A percentile compares a stretch with the other conserved stretches of the same genome.
Evolutionary conservation across 352 stramenopile genomes (phyloP).

Genomic region (Phytophthora multivora): DNA sequence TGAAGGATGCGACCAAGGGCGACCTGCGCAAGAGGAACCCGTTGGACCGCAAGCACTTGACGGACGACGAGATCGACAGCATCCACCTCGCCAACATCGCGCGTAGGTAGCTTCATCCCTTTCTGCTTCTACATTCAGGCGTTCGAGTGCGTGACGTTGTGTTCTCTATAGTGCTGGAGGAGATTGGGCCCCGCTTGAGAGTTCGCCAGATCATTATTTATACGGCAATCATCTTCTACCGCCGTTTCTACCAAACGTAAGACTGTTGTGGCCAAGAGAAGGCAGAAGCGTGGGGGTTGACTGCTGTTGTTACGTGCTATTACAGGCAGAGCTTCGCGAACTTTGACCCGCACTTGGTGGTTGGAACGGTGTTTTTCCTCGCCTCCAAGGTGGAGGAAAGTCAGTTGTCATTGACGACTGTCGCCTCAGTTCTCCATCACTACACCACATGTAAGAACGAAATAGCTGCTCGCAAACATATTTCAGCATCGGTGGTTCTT

Average conservation of each 20-base stretch:
- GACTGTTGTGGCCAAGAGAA: background rate
- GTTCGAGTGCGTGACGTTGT: slow-evolving; percentile 1
- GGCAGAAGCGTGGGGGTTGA: background rate
- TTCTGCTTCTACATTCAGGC: no score
- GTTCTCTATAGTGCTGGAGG: slow-evolving; percentile 72
- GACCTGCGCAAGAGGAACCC: slow-evolving; percentile 83
- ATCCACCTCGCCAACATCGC: slow-evolving; percentile 90
- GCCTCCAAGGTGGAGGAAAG: slow-evolving; percentile 90
- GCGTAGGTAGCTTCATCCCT: slow-evolving; percentile 32
- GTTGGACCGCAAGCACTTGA: slow-evolving; percentile 74
- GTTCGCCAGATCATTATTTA: slow-evolving; percentile 92
- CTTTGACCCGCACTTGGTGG: slow-evolving; percentile 87
- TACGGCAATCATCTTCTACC: slow-evolving; percentile 90
- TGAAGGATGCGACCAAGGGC: slow-evolving; percentile 82
- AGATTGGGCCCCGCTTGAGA: slow-evolving; percentile 78
- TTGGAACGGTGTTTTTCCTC: slow-evolving; percentile 86
- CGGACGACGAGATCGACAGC: slow-evolving; percentile 87
- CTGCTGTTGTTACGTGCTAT: background rate
- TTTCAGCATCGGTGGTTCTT: background rate
- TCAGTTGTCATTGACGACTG: slow-evolving; percentile 77
- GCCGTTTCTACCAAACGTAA: slow-evolving; percentile 90
- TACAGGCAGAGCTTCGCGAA: slow-evolving; percentile 90
- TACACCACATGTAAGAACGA: slow-evolving; percentile 77
- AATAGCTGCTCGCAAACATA: background rate
- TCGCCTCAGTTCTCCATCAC: slow-evolving; percentile 84